Conservation (phyloP, 78 protist genomes). For the Bigelowiella natans region DNA sequence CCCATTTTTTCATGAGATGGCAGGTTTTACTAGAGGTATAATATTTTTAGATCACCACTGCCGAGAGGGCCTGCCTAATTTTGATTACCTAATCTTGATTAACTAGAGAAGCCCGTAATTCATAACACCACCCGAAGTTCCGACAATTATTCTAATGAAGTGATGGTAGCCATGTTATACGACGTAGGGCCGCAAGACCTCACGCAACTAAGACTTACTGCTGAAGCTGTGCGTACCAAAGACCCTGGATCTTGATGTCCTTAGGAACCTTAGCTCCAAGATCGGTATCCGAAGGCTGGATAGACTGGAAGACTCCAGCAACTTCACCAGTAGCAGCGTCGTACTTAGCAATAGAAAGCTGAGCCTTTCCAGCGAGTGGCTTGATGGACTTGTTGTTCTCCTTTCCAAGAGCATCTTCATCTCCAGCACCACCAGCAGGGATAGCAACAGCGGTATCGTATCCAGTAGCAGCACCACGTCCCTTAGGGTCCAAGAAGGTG, state of each 20-base stretch:
- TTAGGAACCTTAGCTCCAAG: conserved; percentile 43
- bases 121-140: too few species aligned
- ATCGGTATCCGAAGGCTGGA: conserved; percentile 41
- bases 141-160: too few species aligned
- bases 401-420: conserved; percentile 6
- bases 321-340: conserved; percentile 25
- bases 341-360: neutral
- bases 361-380: neutral
- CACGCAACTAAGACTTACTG: neutral
- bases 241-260: neutral
- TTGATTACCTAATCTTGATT: too few species aligned
- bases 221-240: conserved; percentile 9
- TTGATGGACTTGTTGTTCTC: conserved; percentile 36
- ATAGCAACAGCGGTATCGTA: conserved; percentile 37
- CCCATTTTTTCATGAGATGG: too few species aligned
- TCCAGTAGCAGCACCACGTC: conserved; percentile 38
- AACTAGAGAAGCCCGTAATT: too few species aligned
- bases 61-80: too few species aligned
- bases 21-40: too few species aligned
- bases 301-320: conserved; percentile 29
- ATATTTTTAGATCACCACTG: too few species aligned
- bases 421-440: conserved; percentile 30
- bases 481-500: conserved; percentile 47
- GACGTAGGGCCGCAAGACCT: too few species aligned
- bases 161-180: too few species aligned